These are phyloP conservation scores for Aspergillus neoniger DNA, from an alignment of 2,329 filamentous ascomycete species.

Conservation along the genomic window DNA sequence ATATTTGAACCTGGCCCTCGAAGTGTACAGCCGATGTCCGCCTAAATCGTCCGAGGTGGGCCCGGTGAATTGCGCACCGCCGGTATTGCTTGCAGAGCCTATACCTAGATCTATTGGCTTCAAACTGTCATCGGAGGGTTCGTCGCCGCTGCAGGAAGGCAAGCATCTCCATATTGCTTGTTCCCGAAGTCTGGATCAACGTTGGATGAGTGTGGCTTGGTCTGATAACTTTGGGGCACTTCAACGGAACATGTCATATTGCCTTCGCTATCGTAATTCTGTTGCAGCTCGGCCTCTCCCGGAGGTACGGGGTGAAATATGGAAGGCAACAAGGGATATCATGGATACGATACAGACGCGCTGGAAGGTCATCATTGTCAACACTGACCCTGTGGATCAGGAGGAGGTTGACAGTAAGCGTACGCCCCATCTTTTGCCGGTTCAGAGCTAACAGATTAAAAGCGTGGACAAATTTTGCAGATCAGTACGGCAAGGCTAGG, in stretches of 20 bases:
- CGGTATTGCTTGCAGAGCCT: conserved; percentile 56
- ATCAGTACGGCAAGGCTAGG: conserved; percentile 42
- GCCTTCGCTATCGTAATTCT: conserved; percentile 46
- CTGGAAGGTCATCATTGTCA: conserved; percentile 60
- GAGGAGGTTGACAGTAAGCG: conserved; percentile 54
- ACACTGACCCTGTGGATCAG: conserved; percentile 52
- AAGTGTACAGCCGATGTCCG: conserved; percentile 61
- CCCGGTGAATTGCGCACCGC: conserved; percentile 52
- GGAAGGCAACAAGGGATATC: conserved; percentile 58
- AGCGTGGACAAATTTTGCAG: conserved; percentile 42
- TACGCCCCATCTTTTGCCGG: neutral
- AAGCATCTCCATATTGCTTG: conserved; percentile 62
- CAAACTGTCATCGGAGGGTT: conserved; percentile 53
- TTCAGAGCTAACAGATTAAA: conserved; percentile 23
- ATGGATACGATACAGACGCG: conserved; percentile 53
- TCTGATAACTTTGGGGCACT: conserved; percentile 58
- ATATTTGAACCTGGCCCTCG: conserved; percentile 55
- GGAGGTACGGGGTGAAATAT: conserved; percentile 59
- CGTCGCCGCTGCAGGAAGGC: conserved; percentile 59
- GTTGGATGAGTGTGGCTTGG: conserved; percentile 63
- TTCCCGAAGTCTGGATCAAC: conserved; percentile 55
- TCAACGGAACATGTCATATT: conserved; percentile 57
- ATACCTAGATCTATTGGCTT: conserved; percentile 58
- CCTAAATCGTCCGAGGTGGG: conserved; percentile 40
- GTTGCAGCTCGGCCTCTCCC: conserved; percentile 39